phyloP scores from a whole-genome alignment of 2,329 filamentous ascomycete species.

The Dactylellina parvicollis region DNA sequence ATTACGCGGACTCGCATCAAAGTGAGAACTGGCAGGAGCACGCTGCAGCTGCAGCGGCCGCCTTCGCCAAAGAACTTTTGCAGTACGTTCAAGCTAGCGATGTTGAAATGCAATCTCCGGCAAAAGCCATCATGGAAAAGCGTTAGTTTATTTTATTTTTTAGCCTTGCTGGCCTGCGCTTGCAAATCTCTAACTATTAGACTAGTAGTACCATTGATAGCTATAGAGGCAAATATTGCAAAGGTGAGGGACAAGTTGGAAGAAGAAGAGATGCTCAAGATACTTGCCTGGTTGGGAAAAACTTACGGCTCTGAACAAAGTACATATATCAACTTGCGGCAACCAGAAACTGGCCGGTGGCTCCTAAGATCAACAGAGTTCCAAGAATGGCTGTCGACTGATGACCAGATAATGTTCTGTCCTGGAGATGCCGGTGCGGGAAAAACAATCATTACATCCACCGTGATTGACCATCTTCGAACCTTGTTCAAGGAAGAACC shows the following conservation, averaged over 20 bases:
- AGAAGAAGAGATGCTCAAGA: constrained; percentile 4
- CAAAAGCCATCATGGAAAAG: not conserved
- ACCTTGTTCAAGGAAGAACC: constrained; percentile 55
- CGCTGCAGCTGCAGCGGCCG: too few relatives aligned
- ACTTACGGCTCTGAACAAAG: constrained; percentile 61
- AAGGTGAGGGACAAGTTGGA: too few relatives aligned
- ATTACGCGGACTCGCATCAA: too few relatives aligned
- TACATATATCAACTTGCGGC: constrained; percentile 61
- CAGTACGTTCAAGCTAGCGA: not conserved
- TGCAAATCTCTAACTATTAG: too few relatives aligned
- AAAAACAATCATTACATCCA: constrained; percentile 11
- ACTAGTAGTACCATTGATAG: too few relatives aligned
- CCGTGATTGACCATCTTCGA: not conserved
- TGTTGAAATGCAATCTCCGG: not conserved
- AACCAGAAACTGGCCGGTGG: constrained; percentile 64
- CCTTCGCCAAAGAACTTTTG: constrained; percentile 51
- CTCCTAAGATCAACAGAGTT: constrained; percentile 62
- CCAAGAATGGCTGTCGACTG: constrained; percentile 58
- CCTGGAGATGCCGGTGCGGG: constrained; percentile 8
- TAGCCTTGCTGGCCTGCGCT: too few relatives aligned
- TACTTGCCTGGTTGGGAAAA: constrained; percentile 2
- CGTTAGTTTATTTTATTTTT: constrained; percentile 9
- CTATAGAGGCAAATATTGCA: too few relatives aligned
- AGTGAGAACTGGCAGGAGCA: too few relatives aligned
- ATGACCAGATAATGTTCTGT: constrained; percentile 7